Conservation (phyloP, 176 grass and related monocot genomes). For the Cenchrus purpureus region DNA sequence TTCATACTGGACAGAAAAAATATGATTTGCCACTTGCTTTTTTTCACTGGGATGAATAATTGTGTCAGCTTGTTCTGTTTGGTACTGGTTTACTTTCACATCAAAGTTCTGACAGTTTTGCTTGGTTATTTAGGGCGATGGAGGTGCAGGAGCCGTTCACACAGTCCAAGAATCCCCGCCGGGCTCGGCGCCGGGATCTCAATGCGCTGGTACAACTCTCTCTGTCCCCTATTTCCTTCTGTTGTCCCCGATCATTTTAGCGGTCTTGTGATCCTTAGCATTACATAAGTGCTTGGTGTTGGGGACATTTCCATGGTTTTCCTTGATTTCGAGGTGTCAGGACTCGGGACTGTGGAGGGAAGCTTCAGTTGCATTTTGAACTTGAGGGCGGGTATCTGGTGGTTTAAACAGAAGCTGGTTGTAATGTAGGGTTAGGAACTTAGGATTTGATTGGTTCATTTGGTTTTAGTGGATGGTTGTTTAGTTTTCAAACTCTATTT, state of each 20-base stretch:
- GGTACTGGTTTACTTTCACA: conserved; percentile 81
- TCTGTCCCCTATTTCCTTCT: neutral
- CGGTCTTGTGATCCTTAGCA: conserved; percentile 7
- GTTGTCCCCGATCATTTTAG: neutral
- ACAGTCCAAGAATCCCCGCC: conserved; percentile 53
- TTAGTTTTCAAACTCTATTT: neutral
- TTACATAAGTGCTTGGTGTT: neutral
- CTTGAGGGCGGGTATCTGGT: neutral
- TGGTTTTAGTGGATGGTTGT: neutral
- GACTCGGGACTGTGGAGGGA: neutral
- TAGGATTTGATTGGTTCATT: neutral
- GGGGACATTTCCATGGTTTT: neutral
- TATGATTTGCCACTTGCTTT: conserved; percentile 83
- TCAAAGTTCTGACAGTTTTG: conserved; percentile 73
- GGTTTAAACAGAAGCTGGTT: neutral
- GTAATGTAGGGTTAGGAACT: conserved; percentile 10
- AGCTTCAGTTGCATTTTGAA: neutral
- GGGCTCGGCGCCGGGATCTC: conserved; percentile 69
- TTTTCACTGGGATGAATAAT: conserved; percentile 87
- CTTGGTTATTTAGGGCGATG: conserved; percentile 90
- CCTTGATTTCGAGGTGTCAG: neutral
- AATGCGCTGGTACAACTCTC: conserved; percentile 60
- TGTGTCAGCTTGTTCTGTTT: conserved; percentile 80
- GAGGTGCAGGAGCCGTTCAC: conserved; percentile 48
- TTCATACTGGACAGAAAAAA: conserved; percentile 73